Conservation (phyloP, 306 rosid species). For the Psophocarpus tetragonolobus region DNA sequence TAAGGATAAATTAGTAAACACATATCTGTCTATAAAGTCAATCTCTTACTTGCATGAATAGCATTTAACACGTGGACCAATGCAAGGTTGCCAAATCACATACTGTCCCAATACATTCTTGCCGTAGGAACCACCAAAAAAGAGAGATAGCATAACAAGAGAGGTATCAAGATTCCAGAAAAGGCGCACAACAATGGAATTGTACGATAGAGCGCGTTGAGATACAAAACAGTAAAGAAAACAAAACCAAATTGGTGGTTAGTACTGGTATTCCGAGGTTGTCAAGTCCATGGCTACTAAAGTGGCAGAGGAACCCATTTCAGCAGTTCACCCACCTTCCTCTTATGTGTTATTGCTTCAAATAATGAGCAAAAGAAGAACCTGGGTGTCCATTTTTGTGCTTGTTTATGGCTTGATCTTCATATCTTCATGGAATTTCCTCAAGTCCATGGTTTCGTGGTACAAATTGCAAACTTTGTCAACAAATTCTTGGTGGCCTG, state of each 20-base stretch:
- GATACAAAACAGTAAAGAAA: background rate
- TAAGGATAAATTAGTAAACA: no score
- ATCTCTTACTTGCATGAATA: no score
- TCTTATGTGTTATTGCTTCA: conserved; percentile 38
- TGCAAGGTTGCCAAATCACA: no score
- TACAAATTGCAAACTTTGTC: conserved; percentile 46
- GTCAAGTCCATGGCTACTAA: conserved; percentile 33
- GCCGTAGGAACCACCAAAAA: no score
- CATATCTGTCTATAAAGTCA: no score
- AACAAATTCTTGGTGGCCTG: conserved; percentile 55
- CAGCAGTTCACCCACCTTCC: background rate
- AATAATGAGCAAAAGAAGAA: conserved; percentile 64
- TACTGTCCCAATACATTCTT: no score
- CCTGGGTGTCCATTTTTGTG: conserved; percentile 63
- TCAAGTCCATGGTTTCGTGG: conserved; percentile 58
- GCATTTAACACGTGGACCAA: no score
- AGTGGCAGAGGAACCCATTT: conserved; percentile 29
- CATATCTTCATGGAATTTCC: conserved; percentile 54
- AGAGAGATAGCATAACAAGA: background rate
- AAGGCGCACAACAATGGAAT: background rate
- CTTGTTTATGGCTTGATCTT: conserved; percentile 50
- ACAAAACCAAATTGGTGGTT: background rate
- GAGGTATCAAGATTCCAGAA: background rate
- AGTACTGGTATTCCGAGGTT: background rate
- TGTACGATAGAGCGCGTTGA: background rate